Base-by-base conservation (phyloP, 495 filamentous ascomycete species). In the Penicillium longicatenatum region DNA sequence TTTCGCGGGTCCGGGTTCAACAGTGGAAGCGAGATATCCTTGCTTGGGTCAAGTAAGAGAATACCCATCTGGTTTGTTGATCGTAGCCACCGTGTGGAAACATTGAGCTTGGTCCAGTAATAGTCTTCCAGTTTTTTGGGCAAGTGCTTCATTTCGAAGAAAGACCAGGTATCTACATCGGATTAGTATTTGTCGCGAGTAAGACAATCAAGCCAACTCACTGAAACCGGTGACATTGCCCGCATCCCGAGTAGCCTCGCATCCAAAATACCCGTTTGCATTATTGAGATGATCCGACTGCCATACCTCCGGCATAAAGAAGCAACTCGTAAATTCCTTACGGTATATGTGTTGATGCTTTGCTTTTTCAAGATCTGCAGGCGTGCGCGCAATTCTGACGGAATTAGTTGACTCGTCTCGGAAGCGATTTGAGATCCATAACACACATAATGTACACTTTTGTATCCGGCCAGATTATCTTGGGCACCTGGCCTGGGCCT, bases 31-130 rank as follows among this genome's bases (percentile, higher is more conserved):
- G 20, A 20, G 2, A 50, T 21, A 43, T 52, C 35, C 2, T 53
- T 12, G 21, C 20, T 31, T 2, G 64, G 67, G 51, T 77, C 74
- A 48, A 78, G 75, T 19, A 70, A 24, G 4, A 79, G 45, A 11
- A 78, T 44, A 1, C 63, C 57, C 0, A 71, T 76, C 39, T 69
- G 69, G 2, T 57, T 52, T 9, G 46, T 48, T 1, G 37, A 46
- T 12, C 30, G n/a, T 1, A 43, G 3, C 54, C 56, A 56, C 35
- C 60, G 26, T 3, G 55, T 59, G 33, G 58, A 63, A 17, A 59
- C 31, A 17, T 49, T 58, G 12, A 59, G 39, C 33, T 58, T 59
- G 22, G 26, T 37, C 60, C 60, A 63, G 14, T 55, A 21, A 37
- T 63, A 63, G 0, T 54, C 2, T 1, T 20, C 0, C 3, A 35